Base-by-base conservation (phyloP, 2,329 filamentous ascomycete genomes). In the Cyphellophora attinorum region DNA sequence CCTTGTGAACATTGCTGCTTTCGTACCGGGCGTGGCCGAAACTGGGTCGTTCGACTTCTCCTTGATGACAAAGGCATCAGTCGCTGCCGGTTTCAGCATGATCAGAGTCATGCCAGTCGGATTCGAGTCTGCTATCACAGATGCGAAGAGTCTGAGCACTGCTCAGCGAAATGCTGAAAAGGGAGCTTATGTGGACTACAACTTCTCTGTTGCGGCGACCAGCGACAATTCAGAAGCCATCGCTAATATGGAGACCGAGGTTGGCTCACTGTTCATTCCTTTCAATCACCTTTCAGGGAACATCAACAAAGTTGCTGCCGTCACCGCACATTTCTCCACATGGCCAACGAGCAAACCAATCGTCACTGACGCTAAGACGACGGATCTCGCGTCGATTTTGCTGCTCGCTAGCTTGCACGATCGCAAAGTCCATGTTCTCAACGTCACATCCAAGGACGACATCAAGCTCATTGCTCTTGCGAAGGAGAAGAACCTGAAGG, bases 291-390 rank as follows among this genome's bases (percentile, higher is more conserved):
- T 86, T 16, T 43, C 44, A 11, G 81, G 81, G 48, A 88, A 86
- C 57, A 85, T 88, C 57, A 85, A 76, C 70, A 85, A 85, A 65
- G 82, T 86, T 29, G 80, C 82, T 13, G 76, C 81, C 6, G 80
- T 86, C 42, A 84, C 80, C 34, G 74, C 78, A 40, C 82, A 88
- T 63, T 88, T 88, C 51, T 79, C 79, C 41, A 70, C 76, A 15
- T 88, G 82, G 82, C 82, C 82, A 21, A 65, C 68, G 3, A 78
- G 76, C 64, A 88, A 88, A 65, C 81, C 82, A 32, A 83, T 88
- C 49, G 67, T 88, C 50, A 88, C 83, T 0, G 82, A 88, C 58
- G 83, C 82, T 33, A 85, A 84, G 65, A 75, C 78, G 37, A 85
- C 80, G 2, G 82, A 88, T 51, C 69, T 88, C 39, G 82, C 82